Evolutionary conservation across 441 rosid species (phyloP).

Genomic region (Viola pubescens): DNA sequence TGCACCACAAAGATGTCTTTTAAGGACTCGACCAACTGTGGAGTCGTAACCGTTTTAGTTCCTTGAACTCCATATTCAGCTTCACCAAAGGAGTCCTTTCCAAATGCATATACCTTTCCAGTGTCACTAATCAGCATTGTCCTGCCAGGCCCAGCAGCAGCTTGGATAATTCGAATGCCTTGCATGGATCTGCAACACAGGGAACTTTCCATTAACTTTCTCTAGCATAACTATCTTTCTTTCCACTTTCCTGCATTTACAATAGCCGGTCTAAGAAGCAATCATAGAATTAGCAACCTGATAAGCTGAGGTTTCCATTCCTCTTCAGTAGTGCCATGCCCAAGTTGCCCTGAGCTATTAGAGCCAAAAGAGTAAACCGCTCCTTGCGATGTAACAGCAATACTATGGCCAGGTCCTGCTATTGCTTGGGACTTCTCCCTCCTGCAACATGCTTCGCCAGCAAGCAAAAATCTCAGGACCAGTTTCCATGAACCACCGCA

Average conservation of each 20-base stretch:
- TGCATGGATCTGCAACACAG: constrained; percentile 86
- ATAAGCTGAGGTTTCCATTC: constrained; percentile 63
- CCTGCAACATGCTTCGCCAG: constrained; percentile 87
- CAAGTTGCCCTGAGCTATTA: constrained; percentile 83
- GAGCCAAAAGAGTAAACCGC: constrained; percentile 74
- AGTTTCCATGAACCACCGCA: constrained; percentile 98
- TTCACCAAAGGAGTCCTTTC: constrained; percentile 76
- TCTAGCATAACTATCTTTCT: constrained; percentile 20
- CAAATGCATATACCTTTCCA: constrained; percentile 78
- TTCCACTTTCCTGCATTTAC: constrained; percentile 26
- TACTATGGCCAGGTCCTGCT: constrained; percentile 92
- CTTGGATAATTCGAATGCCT: constrained; percentile 90
- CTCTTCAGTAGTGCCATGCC: constrained; percentile 70
- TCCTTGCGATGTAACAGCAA: constrained; percentile 74
- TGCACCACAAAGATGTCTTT: constrained; percentile 83
- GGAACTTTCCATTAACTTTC: constrained; percentile 36
- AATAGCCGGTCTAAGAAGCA: constrained; percentile 23
- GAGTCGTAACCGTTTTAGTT: constrained; percentile 45
- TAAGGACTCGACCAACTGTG: constrained; percentile 67
- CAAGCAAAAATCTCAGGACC: constrained; percentile 75
- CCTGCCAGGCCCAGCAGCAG: constrained; percentile 88
- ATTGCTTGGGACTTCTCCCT: constrained; percentile 91
- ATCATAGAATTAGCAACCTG: constrained; percentile 55
- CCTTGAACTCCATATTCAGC: constrained; percentile 59
- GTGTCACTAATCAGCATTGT: constrained; percentile 92